Conservation (phyloP, 2,329 filamentous ascomycete genomes). For the Paraconiothyrium sp. region DNA sequence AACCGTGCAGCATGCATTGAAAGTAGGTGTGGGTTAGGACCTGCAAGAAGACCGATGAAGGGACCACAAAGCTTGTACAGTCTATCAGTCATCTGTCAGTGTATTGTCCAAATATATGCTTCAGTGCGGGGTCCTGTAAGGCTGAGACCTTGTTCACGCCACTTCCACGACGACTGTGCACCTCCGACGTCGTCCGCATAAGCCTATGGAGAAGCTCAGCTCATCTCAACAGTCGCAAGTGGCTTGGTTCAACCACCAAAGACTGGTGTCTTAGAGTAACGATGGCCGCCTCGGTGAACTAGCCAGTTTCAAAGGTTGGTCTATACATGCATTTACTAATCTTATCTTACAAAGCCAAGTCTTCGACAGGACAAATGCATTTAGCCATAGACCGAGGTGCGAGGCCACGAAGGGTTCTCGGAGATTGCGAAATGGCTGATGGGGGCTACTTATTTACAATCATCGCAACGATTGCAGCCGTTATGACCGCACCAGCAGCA, state of each 20-base stretch:
- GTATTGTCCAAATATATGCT: neutral
- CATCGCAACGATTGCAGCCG: slow-evolving; percentile 39
- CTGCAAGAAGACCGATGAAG: too few relatives aligned
- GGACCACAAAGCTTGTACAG: neutral
- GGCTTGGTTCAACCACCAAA: neutral
- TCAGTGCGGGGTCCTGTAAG: neutral
- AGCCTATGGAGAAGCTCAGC: neutral
- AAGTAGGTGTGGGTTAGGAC: neutral
- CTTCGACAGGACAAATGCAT: neutral
- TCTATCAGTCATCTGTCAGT: neutral
- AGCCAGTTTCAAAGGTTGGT: neutral
- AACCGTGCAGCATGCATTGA: neutral
- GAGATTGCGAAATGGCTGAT: neutral
- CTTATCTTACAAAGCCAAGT: slow-evolving; percentile 4
- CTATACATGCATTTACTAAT: slow-evolving; percentile 7
- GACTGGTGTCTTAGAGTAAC: neutral
- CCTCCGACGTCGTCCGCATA: neutral
- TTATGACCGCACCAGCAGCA: slow-evolving; percentile 52
- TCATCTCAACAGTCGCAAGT: neutral
- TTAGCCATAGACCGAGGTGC: neutral
- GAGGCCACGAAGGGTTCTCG: neutral
- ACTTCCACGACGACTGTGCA: neutral
- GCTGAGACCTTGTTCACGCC: neutral
- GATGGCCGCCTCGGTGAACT: neutral
- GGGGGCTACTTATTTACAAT: slow-evolving; percentile 20